phyloP scores from a whole-genome alignment of 202 grass and related monocot genomes.

The Musa balbisiana region DNA sequence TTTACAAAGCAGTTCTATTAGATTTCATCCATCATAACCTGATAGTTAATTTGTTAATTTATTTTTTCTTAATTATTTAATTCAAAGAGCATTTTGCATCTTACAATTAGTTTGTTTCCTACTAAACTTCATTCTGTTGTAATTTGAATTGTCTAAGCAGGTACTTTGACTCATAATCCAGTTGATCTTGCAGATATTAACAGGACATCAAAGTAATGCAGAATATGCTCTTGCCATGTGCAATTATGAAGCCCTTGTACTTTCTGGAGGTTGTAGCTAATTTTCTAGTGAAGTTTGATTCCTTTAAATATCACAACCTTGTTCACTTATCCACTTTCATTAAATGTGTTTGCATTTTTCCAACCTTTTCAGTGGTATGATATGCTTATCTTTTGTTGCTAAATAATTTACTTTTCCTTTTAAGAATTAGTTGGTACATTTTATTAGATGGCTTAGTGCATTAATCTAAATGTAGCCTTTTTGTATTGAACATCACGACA shows the following conservation, averaged over 20 bases:
- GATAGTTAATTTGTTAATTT: neutral
- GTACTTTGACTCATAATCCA: slow-evolving; percentile 14
- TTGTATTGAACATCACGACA: neutral
- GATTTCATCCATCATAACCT: neutral
- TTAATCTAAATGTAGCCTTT: neutral
- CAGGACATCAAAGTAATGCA: slow-evolving; percentile 80
- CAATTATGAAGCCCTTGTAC: slow-evolving; percentile 69
- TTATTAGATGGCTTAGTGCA: neutral
- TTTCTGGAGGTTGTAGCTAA: slow-evolving; percentile 71
- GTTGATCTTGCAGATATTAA: slow-evolving; percentile 63
- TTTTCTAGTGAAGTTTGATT: neutral
- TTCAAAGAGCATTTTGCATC: neutral
- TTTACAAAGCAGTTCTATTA: neutral
- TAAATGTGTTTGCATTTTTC: neutral
- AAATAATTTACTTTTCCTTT: neutral
- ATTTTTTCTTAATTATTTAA: neutral
- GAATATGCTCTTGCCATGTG: slow-evolving; percentile 91
- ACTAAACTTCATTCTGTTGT: neutral
- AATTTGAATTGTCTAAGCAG: slow-evolving; percentile 2
- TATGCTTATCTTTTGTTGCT: neutral
- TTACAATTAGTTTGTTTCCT: neutral
- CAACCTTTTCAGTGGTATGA: neutral
- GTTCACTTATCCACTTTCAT: neutral
- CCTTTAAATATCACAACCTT: neutral
- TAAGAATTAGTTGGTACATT: neutral